phyloP scores from a whole-genome alignment of 306 rosid genomes.

The Quercus glauca region DNA sequence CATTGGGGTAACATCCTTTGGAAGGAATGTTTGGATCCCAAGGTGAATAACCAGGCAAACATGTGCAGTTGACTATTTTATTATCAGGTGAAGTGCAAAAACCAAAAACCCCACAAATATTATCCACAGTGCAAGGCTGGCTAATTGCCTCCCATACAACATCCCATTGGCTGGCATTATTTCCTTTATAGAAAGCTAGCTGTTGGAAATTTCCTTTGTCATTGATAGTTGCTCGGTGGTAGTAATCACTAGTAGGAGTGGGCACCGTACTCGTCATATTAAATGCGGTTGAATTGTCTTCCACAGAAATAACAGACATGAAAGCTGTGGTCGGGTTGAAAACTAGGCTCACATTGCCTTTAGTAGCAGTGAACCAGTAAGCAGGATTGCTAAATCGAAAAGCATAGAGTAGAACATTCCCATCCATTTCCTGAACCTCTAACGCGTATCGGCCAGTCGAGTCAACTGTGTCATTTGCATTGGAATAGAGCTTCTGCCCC shows the following conservation, averaged over 20 bases:
- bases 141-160: conserved; percentile 16
- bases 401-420: conserved; percentile 26
- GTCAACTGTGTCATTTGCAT: conserved; percentile 25
- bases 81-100: conserved; percentile 33
- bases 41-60: conserved; percentile 34
- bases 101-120: conserved; percentile 40
- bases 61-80: conserved; percentile 8
- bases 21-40: conserved; percentile 31
- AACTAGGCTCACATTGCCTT: neutral
- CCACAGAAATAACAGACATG: conserved; percentile 16
- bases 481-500: conserved; percentile 26
- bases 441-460: conserved; percentile 28
- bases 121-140: conserved; percentile 33
- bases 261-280: neutral
- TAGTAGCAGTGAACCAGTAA: conserved; percentile 13
- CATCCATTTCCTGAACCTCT: conserved; percentile 26
- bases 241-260: conserved; percentile 13
- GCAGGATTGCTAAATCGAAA: conserved; percentile 7
- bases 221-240: conserved; percentile 25
- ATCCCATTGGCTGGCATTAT: conserved; percentile 11
- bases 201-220: conserved; percentile 34
- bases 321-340: conserved; percentile 24
- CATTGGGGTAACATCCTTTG: conserved; percentile 36
- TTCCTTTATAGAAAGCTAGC: conserved; percentile 4
- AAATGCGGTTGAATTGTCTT: neutral